Conservation (phyloP, 192 early-diverging fungal species). For the Backusella luteola region DNA sequence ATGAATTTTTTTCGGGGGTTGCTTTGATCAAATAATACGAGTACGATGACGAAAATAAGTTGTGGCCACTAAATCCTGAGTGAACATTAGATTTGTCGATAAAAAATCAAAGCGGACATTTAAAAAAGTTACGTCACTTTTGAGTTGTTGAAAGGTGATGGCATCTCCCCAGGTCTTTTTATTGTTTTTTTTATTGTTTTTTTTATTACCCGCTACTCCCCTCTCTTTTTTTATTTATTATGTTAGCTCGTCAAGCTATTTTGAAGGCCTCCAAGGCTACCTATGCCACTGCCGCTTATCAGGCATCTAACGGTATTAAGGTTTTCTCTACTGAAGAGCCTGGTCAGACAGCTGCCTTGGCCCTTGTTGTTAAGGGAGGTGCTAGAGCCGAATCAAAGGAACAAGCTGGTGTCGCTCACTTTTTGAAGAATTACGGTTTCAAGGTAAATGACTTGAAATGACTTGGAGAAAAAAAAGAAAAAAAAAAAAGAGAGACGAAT, state of each 20-base stretch:
- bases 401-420: slow-evolving; percentile 84
- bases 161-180: slow-evolving; percentile 8
- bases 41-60: too few species aligned
- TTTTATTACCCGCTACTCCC: slow-evolving; percentile 19
- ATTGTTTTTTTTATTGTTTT: slow-evolving; percentile 11
- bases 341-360: slow-evolving; percentile 73
- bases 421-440: slow-evolving; percentile 87
- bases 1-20: too few species aligned
- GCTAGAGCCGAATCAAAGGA: slow-evolving; percentile 74
- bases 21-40: too few species aligned
- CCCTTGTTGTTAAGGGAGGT: slow-evolving; percentile 88
- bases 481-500: not conserved
- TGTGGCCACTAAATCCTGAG: too few species aligned
- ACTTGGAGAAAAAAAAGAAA: not conserved
- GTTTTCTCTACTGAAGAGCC: slow-evolving; percentile 67
- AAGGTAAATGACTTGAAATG: slow-evolving; percentile 50
- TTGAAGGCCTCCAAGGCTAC: slow-evolving; percentile 50
- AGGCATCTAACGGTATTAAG: slow-evolving; percentile 54
- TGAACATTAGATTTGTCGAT: too few species aligned
- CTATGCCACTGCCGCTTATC: slow-evolving; percentile 45
- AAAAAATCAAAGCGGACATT: not conserved
- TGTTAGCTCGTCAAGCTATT: slow-evolving; percentile 51
- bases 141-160: not conserved
- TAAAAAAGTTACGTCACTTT: not conserved
- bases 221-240: slow-evolving; percentile 21